Base-by-base conservation (phyloP, 202 grass and related monocot genomes). In the Musa balbisiana region DNA sequence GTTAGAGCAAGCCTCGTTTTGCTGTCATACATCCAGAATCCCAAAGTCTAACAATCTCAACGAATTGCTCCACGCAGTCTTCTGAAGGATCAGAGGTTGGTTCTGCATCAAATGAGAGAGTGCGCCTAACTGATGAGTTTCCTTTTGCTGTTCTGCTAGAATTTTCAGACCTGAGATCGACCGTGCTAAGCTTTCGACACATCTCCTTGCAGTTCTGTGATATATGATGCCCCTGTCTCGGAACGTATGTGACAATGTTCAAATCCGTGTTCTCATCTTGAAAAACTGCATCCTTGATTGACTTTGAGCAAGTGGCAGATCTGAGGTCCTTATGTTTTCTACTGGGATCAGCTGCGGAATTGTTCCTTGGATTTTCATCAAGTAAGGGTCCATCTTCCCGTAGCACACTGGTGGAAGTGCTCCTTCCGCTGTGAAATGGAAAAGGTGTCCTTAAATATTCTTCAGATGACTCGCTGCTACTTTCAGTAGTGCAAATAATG, bases 21-120 rank as follows among this genome's bases (percentile, higher is more conserved):
- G 68, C 69, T 55, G 66, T 82, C 8, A 8, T 52, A 75, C 71
- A 73, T 62, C 53, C 53, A 43, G 73, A 78, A 87, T 65, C 65
- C 6, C 21, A 49, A 25, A 51, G 65, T 21, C 51, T 43, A 60
- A 25, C 82, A 49, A 11, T 66, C n/a, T 76, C 71, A 74, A 60
- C 56, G 53, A 51, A 75, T 24, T 76, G 64, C 69, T 62, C 29
- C 49, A 27, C 59, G 11, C 82, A 74, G 62, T 69, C 55, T 53
- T 53, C 12, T 53, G 52, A 53, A 53, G 52, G 52, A 53, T 53
- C 52, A 4, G 29, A 33, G 29, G 29, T 33, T 4, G 29, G 29
- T 33, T 4, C 29, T 4, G 29, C 52, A 53, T 53, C 52, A 1
- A 53, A 53, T 53, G 52, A 13, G 52, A 11, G 29, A 33, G 29